phyloP scores from a whole-genome alignment of 345 rosid genomes.

The Salix viminalis region DNA sequence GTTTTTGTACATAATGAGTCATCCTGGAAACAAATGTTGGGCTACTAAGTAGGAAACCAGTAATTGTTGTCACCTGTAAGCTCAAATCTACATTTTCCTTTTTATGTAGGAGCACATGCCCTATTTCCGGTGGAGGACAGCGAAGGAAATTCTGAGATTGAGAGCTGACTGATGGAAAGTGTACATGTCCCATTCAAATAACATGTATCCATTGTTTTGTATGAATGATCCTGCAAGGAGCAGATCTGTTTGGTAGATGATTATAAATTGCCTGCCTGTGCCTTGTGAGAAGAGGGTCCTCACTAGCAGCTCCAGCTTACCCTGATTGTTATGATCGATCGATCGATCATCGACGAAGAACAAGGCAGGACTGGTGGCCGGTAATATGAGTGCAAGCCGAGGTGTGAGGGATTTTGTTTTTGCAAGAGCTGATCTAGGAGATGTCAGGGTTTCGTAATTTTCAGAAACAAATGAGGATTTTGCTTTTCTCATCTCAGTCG shows the following conservation, averaged over 20 bases:
- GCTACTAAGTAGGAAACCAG: not conserved
- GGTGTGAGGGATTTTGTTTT: not conserved
- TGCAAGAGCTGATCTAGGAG: not conserved
- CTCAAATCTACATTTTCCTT: not conserved
- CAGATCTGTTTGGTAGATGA: not conserved
- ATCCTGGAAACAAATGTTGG: not conserved
- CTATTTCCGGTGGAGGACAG: conserved; percentile 82
- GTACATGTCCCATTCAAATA: not conserved
- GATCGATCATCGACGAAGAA: not conserved
- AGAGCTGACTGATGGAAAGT: conserved; percentile 61
- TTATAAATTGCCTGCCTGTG: not conserved
- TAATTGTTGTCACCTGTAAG: not conserved
- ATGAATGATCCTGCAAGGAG: not conserved
- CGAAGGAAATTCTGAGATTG: conserved; percentile 78
- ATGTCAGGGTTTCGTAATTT: not conserved
- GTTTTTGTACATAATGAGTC: not conserved
- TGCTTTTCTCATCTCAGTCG: not conserved
- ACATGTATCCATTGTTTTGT: not conserved
- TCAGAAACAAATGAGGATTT: not conserved
- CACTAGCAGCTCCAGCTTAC: not conserved
- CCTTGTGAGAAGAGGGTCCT: conserved; percentile 1
- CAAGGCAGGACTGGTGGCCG: conserved; percentile 1
- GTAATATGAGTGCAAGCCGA: not conserved
- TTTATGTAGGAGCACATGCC: conserved; percentile 75
- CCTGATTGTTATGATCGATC: not conserved